Evolutionary conservation across 352 stramenopile genomes (phyloP).

Genomic region (Phytophthora colocasiae): DNA sequence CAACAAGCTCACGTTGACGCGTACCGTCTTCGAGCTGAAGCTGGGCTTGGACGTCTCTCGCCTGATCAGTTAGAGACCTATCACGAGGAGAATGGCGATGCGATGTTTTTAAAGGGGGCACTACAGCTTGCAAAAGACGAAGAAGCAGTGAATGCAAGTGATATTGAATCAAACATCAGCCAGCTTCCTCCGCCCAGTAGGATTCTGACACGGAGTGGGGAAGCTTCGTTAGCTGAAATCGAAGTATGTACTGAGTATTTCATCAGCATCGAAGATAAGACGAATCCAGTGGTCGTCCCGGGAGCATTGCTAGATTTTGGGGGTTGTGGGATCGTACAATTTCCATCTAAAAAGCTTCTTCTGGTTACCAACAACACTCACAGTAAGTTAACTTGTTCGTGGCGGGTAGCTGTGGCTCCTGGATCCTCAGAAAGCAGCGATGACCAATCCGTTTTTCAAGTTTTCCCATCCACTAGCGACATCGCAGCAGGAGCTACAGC

Average conservation of each 20-base stretch:
- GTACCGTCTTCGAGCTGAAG: constrained; percentile 61
- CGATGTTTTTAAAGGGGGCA: constrained; percentile 68
- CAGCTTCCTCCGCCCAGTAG: constrained; percentile 35
- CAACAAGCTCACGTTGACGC: constrained; percentile 92
- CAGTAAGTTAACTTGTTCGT: constrained; percentile 85
- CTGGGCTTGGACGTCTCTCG: constrained; percentile 72
- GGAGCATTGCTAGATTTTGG: constrained; percentile 81
- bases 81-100: constrained; percentile 71
- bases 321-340: constrained; percentile 62
- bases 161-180: not conserved
- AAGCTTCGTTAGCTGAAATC: constrained; percentile 77
- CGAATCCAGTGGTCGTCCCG: constrained; percentile 59
- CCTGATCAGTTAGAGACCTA: constrained; percentile 87
- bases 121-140: constrained; percentile 38
- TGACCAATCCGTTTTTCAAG: constrained; percentile 56
- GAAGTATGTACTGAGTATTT: constrained; percentile 90
- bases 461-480: constrained; percentile 78
- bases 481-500: constrained; percentile 76
- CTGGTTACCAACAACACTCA: constrained; percentile 88
- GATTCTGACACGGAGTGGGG: constrained; percentile 86
- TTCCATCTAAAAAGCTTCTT: constrained; percentile 73
- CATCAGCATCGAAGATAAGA: constrained; percentile 60
- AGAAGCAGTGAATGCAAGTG: constrained; percentile 18
- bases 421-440: constrained; percentile 9
- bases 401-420: constrained; percentile 60